Evolutionary conservation across 176 grass and related monocot genomes (phyloP), one percentile per base, ranked within the genome.

Genomic region (Paspalum notatum): DNA sequence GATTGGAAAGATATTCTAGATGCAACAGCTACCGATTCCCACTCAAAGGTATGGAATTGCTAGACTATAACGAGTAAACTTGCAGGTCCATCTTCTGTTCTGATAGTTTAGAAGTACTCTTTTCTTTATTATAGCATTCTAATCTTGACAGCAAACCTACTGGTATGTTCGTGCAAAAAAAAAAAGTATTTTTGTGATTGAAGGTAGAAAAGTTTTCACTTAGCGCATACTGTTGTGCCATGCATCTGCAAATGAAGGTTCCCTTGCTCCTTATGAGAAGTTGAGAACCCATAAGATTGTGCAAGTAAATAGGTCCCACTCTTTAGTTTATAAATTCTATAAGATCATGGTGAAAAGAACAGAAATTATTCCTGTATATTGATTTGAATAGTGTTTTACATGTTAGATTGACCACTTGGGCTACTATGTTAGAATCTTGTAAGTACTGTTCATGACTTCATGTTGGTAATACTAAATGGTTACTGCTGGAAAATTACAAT

Each of bases 1-100:
- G 90, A 95, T 89, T 98, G 95, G 95, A 91, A 86, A 85, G 95
- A 85, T 83, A 92, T 98, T 85, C 67, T 92, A 24, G 82, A 93
- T 5, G 86, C 90, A 71, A 83, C 76, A 20, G 55, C 75, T 48
- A 65, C 78, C 37, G 88, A 91, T 80, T 75, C 90, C 66, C 90
- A 89, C 60, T 47, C 74, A 66, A 91, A 88, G 90, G 92, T 98
- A 91, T n/a, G 52, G 32, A 22, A 71, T 56, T 62, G 60, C 62
- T 53, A 45, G 32, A 24, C 27, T 44, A 67, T 68, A 68, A 84
- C 61, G 32, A 68, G 67, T 78, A 43, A 73, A 57, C 10, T 69
- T 62, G 24, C 68, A 62, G 59, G 16, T 52, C 26, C 43, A 53
- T 83, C 47, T 71, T 85, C 44, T 40, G 53, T 76, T 64, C 26